phyloP scores from a whole-genome alignment of 352 stramenopile species.

The Phytophthora uliginosa region DNA sequence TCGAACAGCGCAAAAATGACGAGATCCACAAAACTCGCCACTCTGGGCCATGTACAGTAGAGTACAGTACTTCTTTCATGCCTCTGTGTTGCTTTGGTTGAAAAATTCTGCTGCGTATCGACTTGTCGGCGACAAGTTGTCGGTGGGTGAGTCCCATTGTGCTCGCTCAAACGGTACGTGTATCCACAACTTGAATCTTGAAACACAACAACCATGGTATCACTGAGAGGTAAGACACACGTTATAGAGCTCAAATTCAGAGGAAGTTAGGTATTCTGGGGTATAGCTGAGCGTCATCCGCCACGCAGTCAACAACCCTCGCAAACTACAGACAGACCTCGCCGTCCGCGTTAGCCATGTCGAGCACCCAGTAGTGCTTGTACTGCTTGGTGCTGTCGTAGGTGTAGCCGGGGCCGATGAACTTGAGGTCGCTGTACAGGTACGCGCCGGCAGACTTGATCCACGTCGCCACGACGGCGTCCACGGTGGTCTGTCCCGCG shows the following conservation, averaged over 20 bases:
- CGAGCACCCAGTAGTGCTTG: slow-evolving; percentile 45
- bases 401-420: slow-evolving; percentile 33
- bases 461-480: slow-evolving; percentile 48
- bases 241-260: too few species aligned
- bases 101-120: too few species aligned
- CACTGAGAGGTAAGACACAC: too few species aligned
- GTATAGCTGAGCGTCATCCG: not conserved
- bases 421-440: slow-evolving; percentile 41
- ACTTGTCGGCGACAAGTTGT: too few species aligned
- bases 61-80: too few species aligned
- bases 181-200: too few species aligned
- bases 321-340: slow-evolving; percentile 19
- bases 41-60: too few species aligned
- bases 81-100: too few species aligned
- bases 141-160: too few species aligned
- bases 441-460: slow-evolving; percentile 45
- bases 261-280: too few species aligned
- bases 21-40: not conserved
- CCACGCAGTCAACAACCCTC: not conserved
- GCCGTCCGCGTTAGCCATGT: slow-evolving; percentile 32
- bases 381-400: slow-evolving; percentile 37
- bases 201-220: too few species aligned
- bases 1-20: not conserved
- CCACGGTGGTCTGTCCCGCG: slow-evolving; percentile 39
- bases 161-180: too few species aligned